Percentiles rank a stretch among this genome's conserved stretches.
Conservation (phyloP, 2,329 filamentous ascomycete genomes). For the Colletotrichum chlorophyti region DNA sequence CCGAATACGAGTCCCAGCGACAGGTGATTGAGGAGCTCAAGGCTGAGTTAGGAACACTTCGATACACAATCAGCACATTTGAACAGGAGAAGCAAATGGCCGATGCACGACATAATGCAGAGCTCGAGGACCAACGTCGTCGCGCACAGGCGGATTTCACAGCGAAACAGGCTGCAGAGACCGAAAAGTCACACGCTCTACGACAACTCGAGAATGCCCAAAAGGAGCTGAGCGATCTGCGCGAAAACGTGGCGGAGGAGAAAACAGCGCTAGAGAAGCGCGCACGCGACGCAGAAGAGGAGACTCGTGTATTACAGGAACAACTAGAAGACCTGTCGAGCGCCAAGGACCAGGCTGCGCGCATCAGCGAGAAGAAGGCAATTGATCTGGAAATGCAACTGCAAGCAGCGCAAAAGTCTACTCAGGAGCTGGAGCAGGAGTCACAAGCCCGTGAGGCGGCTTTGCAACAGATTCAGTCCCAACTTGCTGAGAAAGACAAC, state of each 20-base stretch:
- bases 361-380: constrained; percentile 62
- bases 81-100: constrained; percentile 88
- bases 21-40: constrained; percentile 78
- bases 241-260: constrained; percentile 57
- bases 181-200: constrained; percentile 55
- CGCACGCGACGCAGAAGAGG: constrained; percentile 74
- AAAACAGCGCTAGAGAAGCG: constrained; percentile 73
- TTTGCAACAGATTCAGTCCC: constrained; percentile 68
- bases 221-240: constrained; percentile 58
- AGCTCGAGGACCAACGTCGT: constrained; percentile 79
- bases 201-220: constrained; percentile 57
- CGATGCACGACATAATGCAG: constrained; percentile 80
- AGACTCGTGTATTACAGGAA: constrained; percentile 77
- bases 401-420: constrained; percentile 49
- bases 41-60: constrained; percentile 85
- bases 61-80: constrained; percentile 85
- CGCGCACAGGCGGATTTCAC: constrained; percentile 89
- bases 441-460: constrained; percentile 60
- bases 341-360: constrained; percentile 73
- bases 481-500: constrained; percentile 72
- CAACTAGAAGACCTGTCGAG: constrained; percentile 76
- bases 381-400: constrained; percentile 62
- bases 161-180: constrained; percentile 65
- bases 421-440: constrained; percentile 68
- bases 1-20: constrained; percentile 64